Percentiles rank a stretch among this genome's conserved stretches.
Evolutionary conservation across 2,329 filamentous ascomycete genomes (phyloP).

Genomic region (Phoma herbarum): DNA sequence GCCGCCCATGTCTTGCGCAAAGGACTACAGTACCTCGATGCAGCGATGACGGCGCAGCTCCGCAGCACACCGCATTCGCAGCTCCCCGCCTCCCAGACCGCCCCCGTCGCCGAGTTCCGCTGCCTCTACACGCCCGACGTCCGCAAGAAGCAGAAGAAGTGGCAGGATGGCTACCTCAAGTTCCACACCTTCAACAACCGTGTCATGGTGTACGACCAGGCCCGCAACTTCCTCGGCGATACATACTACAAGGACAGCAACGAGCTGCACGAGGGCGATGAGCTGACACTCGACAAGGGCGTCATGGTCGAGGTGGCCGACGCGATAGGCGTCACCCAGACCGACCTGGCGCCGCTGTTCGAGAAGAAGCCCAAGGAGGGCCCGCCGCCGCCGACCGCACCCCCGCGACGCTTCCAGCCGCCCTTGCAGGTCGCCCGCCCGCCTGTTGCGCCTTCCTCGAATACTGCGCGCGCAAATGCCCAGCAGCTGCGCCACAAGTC

Average conservation of each 20-base stretch:
- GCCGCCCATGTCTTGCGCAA: conserved; percentile 11
- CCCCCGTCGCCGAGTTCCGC: conserved; percentile 79
- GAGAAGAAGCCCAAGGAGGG: conserved; percentile 68
- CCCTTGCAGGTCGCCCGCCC: conserved; percentile 30
- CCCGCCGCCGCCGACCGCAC: conserved; percentile 28
- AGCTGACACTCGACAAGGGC: conserved; percentile 78
- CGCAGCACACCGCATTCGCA: conserved; percentile 38
- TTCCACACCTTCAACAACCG: conserved; percentile 92
- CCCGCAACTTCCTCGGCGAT: conserved; percentile 83
- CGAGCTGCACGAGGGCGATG: conserved; percentile 80
- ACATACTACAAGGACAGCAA: conserved; percentile 77
- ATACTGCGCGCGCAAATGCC: conserved; percentile 16
- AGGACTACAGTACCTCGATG: background rate
- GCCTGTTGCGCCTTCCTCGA: conserved; percentile 23
- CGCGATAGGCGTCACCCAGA: conserved; percentile 73
- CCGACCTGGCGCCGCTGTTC: conserved; percentile 79
- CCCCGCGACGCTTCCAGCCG: conserved; percentile 31
- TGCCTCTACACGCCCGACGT: conserved; percentile 90
- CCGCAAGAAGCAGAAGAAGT: conserved; percentile 85
- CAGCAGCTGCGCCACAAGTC: conserved; percentile 64
- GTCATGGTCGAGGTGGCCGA: conserved; percentile 84
- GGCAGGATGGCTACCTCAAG: conserved; percentile 89
- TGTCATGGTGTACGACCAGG: conserved; percentile 87
- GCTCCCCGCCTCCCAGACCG: conserved; percentile 67
- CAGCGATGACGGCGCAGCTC: conserved; percentile 40